A percentile compares a stretch with the other conserved stretches of the same genome.
Conservation (phyloP, 768 basidiomycete species). For the Agaricus sinodeliciosus region DNA sequence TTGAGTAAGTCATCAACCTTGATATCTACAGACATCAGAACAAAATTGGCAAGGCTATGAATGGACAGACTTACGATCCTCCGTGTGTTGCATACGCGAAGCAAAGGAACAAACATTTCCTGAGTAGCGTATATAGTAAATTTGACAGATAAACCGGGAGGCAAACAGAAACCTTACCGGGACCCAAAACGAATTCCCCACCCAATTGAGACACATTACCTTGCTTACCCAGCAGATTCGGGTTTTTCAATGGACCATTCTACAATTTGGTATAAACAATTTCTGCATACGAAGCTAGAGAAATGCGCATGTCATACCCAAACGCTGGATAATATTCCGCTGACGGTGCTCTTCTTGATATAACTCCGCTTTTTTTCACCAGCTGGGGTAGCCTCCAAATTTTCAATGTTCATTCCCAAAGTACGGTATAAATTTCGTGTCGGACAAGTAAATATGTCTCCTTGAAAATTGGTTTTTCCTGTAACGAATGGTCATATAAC, state of each 20-base stretch:
- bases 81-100: conserved; percentile 53
- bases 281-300: neutral
- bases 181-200: conserved; percentile 57
- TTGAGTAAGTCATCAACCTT: conserved; percentile 45
- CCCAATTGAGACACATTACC: conserved; percentile 58
- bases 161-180: conserved; percentile 29
- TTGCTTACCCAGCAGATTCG: conserved; percentile 47
- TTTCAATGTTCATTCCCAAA: conserved; percentile 56
- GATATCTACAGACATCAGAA: conserved; percentile 27
- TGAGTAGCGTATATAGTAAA: conserved; percentile 12
- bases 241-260: conserved; percentile 35
- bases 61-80: conserved; percentile 41
- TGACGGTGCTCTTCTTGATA: conserved; percentile 20
- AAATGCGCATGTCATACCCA: conserved; percentile 28
- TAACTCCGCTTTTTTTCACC: conserved; percentile 42
- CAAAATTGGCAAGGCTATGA: conserved; percentile 15
- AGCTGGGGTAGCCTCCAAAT: conserved; percentile 34
- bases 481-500: neutral
- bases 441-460: conserved; percentile 61
- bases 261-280: conserved; percentile 5
- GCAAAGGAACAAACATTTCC: conserved; percentile 44
- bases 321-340: conserved; percentile 33
- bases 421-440: conserved; percentile 47
- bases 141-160: neutral
- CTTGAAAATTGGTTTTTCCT: conserved; percentile 41